Conservation (phyloP, 73 alveolate species). For the Paramecium caudatum region DNA sequence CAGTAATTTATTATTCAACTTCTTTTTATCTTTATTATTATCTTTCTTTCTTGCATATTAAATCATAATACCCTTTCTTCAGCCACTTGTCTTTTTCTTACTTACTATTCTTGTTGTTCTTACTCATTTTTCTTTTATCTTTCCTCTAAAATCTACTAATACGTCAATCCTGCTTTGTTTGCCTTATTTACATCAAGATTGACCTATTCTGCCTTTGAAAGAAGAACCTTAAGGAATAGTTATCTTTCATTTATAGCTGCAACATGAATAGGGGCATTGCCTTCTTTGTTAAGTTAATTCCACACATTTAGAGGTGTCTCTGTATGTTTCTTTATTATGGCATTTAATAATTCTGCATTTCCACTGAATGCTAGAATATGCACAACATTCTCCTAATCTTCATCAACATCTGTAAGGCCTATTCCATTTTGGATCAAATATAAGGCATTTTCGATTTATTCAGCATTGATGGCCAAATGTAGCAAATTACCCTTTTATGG, state of each 20-base stretch:
- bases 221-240: neutral
- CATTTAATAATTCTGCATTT: neutral
- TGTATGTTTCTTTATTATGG: neutral
- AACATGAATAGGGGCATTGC: slow-evolving; percentile 27
- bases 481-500: neutral
- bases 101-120: slow-evolving; percentile 43
- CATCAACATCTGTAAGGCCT: neutral
- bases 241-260: slow-evolving; percentile 46
- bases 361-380: slow-evolving; percentile 32
- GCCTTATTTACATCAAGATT: neutral
- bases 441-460: neutral
- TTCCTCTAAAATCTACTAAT: slow-evolving; percentile 7
- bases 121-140: slow-evolving; percentile 7
- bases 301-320: neutral
- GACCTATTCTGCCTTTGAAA: neutral
- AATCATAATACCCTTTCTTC: slow-evolving; percentile 31
- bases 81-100: neutral
- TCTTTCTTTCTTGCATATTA: neutral
- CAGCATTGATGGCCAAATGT: slow-evolving; percentile 14
- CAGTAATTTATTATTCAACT: neutral
- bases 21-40: slow-evolving; percentile 33
- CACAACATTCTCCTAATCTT: slow-evolving; percentile 10
- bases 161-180: slow-evolving; percentile 33
- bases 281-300: slow-evolving; percentile 45
- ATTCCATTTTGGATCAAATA: neutral